These are phyloP conservation scores for Ganoderma sp. DNA, from an alignment of 1,284 basidiomycete genomes.

Conservation along the genomic window DNA sequence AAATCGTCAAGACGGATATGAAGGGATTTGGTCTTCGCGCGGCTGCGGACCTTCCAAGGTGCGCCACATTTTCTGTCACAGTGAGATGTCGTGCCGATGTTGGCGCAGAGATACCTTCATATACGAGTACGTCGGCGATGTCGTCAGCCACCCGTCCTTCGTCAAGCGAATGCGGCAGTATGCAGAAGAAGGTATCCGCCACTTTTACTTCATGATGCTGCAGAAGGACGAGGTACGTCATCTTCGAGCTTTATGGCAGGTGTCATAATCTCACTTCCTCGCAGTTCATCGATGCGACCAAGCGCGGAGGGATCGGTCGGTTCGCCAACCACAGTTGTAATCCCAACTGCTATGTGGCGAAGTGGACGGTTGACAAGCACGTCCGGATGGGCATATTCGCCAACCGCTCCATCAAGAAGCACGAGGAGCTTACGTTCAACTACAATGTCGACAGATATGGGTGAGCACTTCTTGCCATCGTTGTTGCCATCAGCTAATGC, in stretches of 20 bases:
- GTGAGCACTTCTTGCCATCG: constrained; percentile 52
- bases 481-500: background rate
- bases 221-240: constrained; percentile 90
- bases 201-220: constrained; percentile 99
- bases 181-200: constrained; percentile 89
- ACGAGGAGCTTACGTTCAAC: constrained; percentile 98
- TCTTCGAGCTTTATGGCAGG: background rate
- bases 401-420: constrained; percentile 77
- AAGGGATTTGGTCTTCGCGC: constrained; percentile 95
- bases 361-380: constrained; percentile 93
- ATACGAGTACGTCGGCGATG: constrained; percentile 98
- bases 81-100: background rate
- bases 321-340: constrained; percentile 99
- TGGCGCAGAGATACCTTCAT: constrained; percentile 83
- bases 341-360: constrained; percentile 99
- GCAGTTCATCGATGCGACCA: constrained; percentile 98
- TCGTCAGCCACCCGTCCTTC: constrained; percentile 88
- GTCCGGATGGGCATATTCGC: constrained; percentile 99
- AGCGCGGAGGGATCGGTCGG: constrained; percentile 93
- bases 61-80: constrained; percentile 42
- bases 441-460: constrained; percentile 99
- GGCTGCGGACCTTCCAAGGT: constrained; percentile 74
- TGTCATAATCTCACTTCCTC: background rate
- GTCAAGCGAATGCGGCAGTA: constrained; percentile 95
- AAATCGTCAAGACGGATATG: constrained; percentile 93